phyloP scores from a whole-genome alignment of 345 rosid genomes.

The Salix dunnii region DNA sequence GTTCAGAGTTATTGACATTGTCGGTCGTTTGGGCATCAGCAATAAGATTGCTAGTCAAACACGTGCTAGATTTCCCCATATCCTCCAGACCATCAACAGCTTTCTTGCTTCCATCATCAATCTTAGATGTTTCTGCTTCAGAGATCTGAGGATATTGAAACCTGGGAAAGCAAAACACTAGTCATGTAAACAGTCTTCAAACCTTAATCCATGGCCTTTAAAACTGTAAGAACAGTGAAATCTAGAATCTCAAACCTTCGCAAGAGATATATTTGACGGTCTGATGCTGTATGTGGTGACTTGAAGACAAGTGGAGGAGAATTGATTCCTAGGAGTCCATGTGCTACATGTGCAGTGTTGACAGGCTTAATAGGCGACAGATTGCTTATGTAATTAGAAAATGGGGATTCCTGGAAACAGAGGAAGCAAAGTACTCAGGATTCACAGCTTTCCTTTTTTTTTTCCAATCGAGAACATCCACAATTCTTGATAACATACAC shows the following conservation, averaged over 20 bases:
- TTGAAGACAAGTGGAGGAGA: conserved; percentile 51
- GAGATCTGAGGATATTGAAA: conserved; percentile 18
- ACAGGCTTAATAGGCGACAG: conserved; percentile 39
- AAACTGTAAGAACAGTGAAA: conserved; percentile 5
- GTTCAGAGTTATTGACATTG: conserved; percentile 13
- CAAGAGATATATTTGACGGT: conserved; percentile 21
- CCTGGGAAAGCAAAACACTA: conserved; percentile 27
- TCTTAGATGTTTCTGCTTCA: conserved; percentile 11
- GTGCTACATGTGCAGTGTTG: conserved; percentile 24
- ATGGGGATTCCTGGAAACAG: conserved; percentile 45
- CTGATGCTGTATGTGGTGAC: conserved; percentile 33
- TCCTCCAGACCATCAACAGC: conserved; percentile 3
- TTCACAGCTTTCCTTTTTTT: background rate
- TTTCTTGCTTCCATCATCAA: conserved; percentile 16
- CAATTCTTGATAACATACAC: background rate
- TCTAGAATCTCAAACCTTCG: conserved; percentile 34
- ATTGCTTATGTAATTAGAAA: conserved; percentile 33
- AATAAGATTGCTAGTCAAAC: conserved; percentile 6
- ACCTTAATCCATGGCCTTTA: background rate
- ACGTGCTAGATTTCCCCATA: conserved; percentile 15
- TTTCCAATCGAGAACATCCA: background rate
- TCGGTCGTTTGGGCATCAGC: conserved; percentile 12
- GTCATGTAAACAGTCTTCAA: conserved; percentile 7
- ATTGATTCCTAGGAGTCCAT: conserved; percentile 35
- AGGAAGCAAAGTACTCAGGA: conserved; percentile 13